Conservation (phyloP, 805 yeast genomes). For the Saccharomycopsis guyanensis region DNA sequence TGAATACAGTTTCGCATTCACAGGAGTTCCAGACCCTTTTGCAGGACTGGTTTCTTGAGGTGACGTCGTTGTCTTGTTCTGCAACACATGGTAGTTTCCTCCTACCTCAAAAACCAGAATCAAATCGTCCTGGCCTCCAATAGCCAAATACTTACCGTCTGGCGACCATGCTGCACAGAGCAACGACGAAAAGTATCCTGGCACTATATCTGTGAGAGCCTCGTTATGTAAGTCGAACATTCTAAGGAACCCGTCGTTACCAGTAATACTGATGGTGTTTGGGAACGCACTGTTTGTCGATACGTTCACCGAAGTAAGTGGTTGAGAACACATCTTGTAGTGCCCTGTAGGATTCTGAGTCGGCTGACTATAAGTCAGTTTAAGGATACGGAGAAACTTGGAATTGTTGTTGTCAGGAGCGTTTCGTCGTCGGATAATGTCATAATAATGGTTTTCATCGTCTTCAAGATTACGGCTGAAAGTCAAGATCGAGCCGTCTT, state of each 20-base stretch:
- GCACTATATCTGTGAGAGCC: slow-evolving; percentile 42
- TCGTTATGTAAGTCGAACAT: slow-evolving; percentile 44
- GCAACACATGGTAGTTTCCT: not conserved
- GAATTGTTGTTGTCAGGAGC: slow-evolving; percentile 30
- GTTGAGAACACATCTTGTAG: slow-evolving; percentile 50
- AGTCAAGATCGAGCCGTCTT: slow-evolving; percentile 53
- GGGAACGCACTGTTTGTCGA: slow-evolving; percentile 21
- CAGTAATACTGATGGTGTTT: slow-evolving; percentile 41
- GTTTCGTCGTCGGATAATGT: slow-evolving; percentile 22
- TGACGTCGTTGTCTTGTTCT: slow-evolving; percentile 2
- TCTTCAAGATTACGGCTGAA: slow-evolving; percentile 47
- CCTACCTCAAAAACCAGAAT: slow-evolving; percentile 30
- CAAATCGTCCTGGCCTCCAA: slow-evolving; percentile 71
- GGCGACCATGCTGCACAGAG: slow-evolving; percentile 45
- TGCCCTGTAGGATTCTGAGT: slow-evolving; percentile 43
- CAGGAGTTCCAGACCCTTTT: not conserved
- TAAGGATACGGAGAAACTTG: slow-evolving; percentile 15
- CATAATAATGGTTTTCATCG: slow-evolving; percentile 26
- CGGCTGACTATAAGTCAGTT: slow-evolving; percentile 3
- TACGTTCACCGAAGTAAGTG: slow-evolving; percentile 38
- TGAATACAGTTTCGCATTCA: slow-evolving; percentile 1
- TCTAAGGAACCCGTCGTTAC: slow-evolving; percentile 59
- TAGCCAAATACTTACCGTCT: slow-evolving; percentile 77
- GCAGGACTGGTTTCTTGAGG: not conserved
- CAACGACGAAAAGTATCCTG: slow-evolving; percentile 62